Base-by-base conservation (phyloP, 2,329 filamentous ascomycete species). In the Rutstroemia sp. region DNA sequence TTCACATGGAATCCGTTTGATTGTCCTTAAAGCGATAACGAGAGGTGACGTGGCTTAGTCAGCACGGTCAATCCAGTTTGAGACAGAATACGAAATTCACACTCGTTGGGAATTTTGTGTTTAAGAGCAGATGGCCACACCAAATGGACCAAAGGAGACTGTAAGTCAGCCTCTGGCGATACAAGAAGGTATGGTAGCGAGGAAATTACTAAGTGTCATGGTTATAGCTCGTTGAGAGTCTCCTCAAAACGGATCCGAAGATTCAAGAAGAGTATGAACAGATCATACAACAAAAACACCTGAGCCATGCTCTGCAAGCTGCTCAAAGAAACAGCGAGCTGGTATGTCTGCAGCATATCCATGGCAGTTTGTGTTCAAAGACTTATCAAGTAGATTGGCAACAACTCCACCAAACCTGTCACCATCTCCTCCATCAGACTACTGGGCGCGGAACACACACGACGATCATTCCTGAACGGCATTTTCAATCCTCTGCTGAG, bases 381-480 rank as follows among this genome's bases (percentile, higher is more conserved):
- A 38, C 53, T 30, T 17, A 23, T 45, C 9, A 17, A 36, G 39
- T 51, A 91, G 87, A 81, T 95, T 67, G 81, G 84, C 63, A 82
- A 88, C 72, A 95, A 97, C 71, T 86, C 87, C 63, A 89, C 89
- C 45, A 82, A 94, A 57, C 92, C 94, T 42, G 89, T 94, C 65
- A 89, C 90, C 14, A 86, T 99, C 69, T 89, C 89, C 65, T 88
- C 89, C 46, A 82, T 99, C 68, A 84, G 88, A 65, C 78, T 99
- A 59, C 82, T 95, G 60, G 88, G 91, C 68, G 90, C 89, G 46
- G 80, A 81, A 59, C 85, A 94, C 69, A 96, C 92, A n/a, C 83
- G 94, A 61, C 81, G 82, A 65, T 78, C 80, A 61, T 96, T 99
- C 71, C 83, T 99, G 54, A 82, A 95, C 69, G 83, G 84, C 38